Evolutionary conservation across 2,329 filamentous ascomycete species (phyloP).

Genomic region (Colletotrichum phormii): DNA sequence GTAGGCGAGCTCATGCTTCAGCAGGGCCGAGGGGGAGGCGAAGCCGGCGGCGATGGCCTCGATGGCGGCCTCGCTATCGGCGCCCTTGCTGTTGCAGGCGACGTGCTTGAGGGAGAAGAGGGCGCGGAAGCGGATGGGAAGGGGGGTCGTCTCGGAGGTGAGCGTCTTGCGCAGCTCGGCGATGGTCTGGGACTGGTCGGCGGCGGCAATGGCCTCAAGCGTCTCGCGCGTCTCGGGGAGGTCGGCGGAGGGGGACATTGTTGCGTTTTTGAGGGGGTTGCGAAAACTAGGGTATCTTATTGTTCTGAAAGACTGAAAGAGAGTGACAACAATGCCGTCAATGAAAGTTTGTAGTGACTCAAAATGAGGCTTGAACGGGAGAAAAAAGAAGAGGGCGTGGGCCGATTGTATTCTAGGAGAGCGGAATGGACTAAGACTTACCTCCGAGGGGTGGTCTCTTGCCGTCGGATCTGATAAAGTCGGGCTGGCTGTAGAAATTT

Average conservation of each 20-base stretch:
- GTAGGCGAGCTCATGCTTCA: constrained; percentile 98
- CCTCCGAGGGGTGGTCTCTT: constrained; percentile 29
- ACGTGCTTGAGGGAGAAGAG: constrained; percentile 98
- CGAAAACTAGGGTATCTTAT: constrained; percentile 14
- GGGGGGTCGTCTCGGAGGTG: constrained; percentile 81
- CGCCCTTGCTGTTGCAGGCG: constrained; percentile 74
- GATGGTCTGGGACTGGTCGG: constrained; percentile 52
- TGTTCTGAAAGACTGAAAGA: background rate
- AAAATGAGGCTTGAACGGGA: background rate
- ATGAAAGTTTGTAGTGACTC: background rate
- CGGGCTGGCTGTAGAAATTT: constrained; percentile 23
- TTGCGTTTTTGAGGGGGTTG: background rate
- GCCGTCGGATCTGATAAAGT: constrained; percentile 32
- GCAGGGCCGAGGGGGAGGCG: constrained; percentile 83
- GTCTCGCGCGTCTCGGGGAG: constrained; percentile 32
- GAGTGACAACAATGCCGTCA: background rate
- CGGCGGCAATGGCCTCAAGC: constrained; percentile 33
- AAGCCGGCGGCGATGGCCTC: constrained; percentile 92
- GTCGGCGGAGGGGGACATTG: constrained; percentile 42
- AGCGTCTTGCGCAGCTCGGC: constrained; percentile 78
- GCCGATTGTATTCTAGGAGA: constrained; percentile 12
- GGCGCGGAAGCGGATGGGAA: constrained; percentile 91
- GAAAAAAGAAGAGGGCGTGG: constrained; percentile 15
- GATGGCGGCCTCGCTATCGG: constrained; percentile 69
- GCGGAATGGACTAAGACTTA: constrained; percentile 22